Evolutionary conservation across 2,329 filamentous ascomycete species (phyloP).

Genomic region (Aspergillus sojae): DNA sequence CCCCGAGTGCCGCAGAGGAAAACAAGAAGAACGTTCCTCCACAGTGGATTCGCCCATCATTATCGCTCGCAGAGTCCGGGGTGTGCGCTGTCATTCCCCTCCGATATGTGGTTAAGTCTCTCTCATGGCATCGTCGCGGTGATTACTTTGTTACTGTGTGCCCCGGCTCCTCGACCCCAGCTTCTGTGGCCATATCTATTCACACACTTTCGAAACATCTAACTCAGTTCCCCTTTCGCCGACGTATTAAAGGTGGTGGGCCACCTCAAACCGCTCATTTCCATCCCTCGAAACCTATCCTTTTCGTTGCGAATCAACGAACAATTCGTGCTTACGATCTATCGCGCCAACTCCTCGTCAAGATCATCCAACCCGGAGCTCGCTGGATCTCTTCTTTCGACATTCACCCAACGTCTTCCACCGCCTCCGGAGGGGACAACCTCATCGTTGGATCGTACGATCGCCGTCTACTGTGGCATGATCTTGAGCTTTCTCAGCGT

Average conservation of each 20-base stretch:
- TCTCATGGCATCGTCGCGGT: slow-evolving; percentile 91
- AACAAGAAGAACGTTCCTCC: slow-evolving; percentile 74
- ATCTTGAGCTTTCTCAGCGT: slow-evolving; percentile 84
- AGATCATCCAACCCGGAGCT: slow-evolving; percentile 89
- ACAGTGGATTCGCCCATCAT: slow-evolving; percentile 79
- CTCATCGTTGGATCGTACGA: slow-evolving; percentile 94
- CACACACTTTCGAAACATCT: slow-evolving; percentile 94
- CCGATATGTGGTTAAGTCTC: slow-evolving; percentile 77
- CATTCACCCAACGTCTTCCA: slow-evolving; percentile 84
- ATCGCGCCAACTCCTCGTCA: slow-evolving; percentile 85
- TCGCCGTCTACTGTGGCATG: slow-evolving; percentile 91
- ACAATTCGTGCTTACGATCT: slow-evolving; percentile 93
- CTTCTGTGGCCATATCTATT: slow-evolving; percentile 74
- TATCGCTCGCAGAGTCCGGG: slow-evolving; percentile 71
- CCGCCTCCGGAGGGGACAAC: slow-evolving; percentile 90
- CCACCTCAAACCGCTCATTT: slow-evolving; percentile 87
- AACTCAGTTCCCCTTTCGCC: slow-evolving; percentile 90
- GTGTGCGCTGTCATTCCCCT: slow-evolving; percentile 81
- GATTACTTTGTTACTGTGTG: slow-evolving; percentile 95
- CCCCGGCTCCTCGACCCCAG: slow-evolving; percentile 58
- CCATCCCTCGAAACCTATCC: slow-evolving; percentile 87
- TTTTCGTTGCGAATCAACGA: slow-evolving; percentile 95
- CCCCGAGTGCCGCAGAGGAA: slow-evolving; percentile 52
- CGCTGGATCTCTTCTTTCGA: slow-evolving; percentile 95
- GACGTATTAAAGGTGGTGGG: slow-evolving; percentile 68